phyloP scores from a whole-genome alignment of 2,329 filamentous ascomycete genomes.

The Cercospora brassicicola region DNA sequence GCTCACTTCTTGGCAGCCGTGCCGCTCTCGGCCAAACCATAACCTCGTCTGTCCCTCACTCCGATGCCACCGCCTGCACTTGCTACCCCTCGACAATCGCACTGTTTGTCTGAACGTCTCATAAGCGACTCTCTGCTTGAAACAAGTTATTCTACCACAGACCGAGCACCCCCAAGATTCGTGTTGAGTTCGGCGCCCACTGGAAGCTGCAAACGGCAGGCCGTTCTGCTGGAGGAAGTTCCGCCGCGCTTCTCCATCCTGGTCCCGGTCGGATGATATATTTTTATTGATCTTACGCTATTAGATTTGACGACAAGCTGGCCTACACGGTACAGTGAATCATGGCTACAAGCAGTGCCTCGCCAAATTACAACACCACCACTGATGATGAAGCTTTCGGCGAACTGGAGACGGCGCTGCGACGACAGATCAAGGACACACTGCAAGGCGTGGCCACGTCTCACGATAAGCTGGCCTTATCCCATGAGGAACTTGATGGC shows the following conservation, averaged over 20 bases:
- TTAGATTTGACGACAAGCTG: neutral
- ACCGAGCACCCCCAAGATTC: neutral
- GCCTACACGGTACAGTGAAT: neutral
- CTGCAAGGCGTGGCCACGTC: neutral
- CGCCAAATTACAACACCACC: constrained; percentile 1
- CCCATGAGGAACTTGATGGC: neutral
- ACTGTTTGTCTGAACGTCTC: neutral
- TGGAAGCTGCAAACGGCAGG: neutral
- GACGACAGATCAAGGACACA: constrained; percentile 13
- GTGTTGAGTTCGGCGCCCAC: neutral
- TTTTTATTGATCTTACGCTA: neutral
- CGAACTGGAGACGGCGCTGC: constrained; percentile 7
- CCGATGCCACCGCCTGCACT: neutral
- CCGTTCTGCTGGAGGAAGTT: neutral
- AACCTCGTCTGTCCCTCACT: neutral
- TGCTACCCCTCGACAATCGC: neutral
- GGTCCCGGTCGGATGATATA: neutral
- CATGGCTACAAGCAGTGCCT: constrained; percentile 1
- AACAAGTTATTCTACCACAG: neutral
- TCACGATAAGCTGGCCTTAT: neutral
- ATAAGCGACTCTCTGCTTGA: neutral
- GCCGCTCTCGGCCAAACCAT: neutral
- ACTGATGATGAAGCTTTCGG: constrained; percentile 10
- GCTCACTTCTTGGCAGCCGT: neutral
- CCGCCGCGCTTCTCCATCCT: neutral